Evolutionary conservation across 768 basidiomycete species (phyloP).

Genomic region (Tylopilus cervinicoccineus): DNA sequence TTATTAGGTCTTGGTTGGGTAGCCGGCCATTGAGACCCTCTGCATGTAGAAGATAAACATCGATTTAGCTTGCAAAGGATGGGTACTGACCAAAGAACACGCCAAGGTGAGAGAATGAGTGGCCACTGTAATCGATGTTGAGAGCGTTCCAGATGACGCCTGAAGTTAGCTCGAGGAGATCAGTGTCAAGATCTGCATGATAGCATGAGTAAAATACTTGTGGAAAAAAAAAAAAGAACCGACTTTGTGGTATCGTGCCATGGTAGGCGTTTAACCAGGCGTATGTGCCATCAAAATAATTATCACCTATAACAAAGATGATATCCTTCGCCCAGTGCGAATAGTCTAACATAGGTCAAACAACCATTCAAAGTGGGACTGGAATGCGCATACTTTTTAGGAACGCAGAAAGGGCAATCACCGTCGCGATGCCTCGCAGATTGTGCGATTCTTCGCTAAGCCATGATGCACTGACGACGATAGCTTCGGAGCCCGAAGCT

Average conservation of each 20-base stretch:
- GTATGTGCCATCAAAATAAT: conserved; percentile 86
- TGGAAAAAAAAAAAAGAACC: conserved; percentile 10
- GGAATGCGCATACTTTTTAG: conserved; percentile 59
- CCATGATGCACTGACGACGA: conserved; percentile 92
- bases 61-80: conserved; percentile 1
- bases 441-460: conserved; percentile 67
- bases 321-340: conserved; percentile 96
- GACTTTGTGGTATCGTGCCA: conserved; percentile 62
- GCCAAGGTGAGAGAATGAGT: conserved; percentile 96
- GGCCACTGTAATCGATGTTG: conserved; percentile 92
- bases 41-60: conserved; percentile 29
- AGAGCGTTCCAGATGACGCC: conserved; percentile 96
- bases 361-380: neutral
- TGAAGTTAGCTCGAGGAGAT: conserved; percentile 60
- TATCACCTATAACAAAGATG: conserved; percentile 85
- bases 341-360: conserved; percentile 47
- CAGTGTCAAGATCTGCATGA: conserved; percentile 57
- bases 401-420: conserved; percentile 80
- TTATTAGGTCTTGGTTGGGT: conserved; percentile 93
- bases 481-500: conserved; percentile 89
- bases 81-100: conserved; percentile 78
- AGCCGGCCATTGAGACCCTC: conserved; percentile 94
- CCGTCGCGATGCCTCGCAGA: conserved; percentile 79
- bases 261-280: conserved; percentile 90
- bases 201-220: neutral